Evolutionary conservation across 345 rosid species (phyloP), one percentile per base, ranked within the genome.

Genomic region (Noccaea bulbosa): DNA sequence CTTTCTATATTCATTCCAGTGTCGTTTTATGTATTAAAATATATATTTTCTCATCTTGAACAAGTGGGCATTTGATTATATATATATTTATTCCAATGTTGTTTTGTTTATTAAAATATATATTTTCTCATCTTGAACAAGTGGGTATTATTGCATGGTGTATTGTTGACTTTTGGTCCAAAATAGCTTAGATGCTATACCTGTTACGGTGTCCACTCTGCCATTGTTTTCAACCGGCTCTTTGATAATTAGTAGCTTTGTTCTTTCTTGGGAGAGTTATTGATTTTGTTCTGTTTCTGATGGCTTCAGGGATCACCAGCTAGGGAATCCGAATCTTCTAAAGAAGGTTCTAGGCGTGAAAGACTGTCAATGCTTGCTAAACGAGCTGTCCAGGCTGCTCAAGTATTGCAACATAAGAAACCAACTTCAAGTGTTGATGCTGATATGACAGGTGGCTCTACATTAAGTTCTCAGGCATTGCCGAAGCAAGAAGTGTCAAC

Each of bases 351-450:
- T 14, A 87, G 84, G 78, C 79, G 89, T 41, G 98, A 95, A 74
- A 92, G 85, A 74, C 76, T 79, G 27, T 79, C 88, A 45, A 74
- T 80, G 56, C 84, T 85, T 76, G 83, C 92, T 33, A 95, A 90
- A 56, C 64, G 80, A 45, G 80, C 80, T 58, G 77, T 71, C 47
- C 80, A 71, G 72, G 77, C 88, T 60, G 89, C 87, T 49, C 77
- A 88, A 56, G 77, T 82, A 47, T 69, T 82, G 75, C 96, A 84
- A 37, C 88, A 85, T 52, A 91, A 83, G 83, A 88, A 84, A 74
- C 93, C 97, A 69, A 83, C 92, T 73, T 95, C 98, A 45, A 95
- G 98, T 70, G 96, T 89, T 27, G 98, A 95, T 63, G 98, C 97
- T 68, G 96, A 87, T 76, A 92, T 92, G 48, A 88, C 88, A 11